A percentile compares a stretch with the other conserved stretches of the same genome.
Conservation (phyloP, 257 asterid genomes). For the Haberlea rhodopensis region DNA sequence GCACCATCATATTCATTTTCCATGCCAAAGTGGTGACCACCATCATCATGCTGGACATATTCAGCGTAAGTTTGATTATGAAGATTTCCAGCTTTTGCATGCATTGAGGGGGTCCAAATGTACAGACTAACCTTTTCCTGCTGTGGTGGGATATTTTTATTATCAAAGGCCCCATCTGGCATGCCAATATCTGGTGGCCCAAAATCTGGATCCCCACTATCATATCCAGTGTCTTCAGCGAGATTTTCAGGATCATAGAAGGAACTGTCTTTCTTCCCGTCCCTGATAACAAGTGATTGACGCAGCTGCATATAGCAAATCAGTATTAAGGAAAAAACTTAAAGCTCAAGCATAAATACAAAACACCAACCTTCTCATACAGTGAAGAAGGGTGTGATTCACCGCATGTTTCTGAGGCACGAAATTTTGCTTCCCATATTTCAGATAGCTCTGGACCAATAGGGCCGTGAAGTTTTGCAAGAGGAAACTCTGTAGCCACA, state of each 20-base stretch:
- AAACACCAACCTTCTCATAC: slow-evolving; percentile 66
- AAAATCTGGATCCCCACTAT: slow-evolving; percentile 60
- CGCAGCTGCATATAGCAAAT: slow-evolving; percentile 64
- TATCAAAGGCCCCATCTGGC: slow-evolving; percentile 41
- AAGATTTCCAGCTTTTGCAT: not conserved
- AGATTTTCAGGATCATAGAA: slow-evolving; percentile 35
- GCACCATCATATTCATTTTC: slow-evolving; percentile 36
- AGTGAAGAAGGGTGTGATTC: slow-evolving; percentile 44
- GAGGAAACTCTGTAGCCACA: slow-evolving; percentile 62
- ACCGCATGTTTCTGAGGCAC: slow-evolving; percentile 32
- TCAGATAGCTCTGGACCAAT: slow-evolving; percentile 54
- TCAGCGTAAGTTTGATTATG: slow-evolving; percentile 14
- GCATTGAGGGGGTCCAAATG: slow-evolving; percentile 8
- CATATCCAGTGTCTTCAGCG: slow-evolving; percentile 46
- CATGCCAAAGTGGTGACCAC: slow-evolving; percentile 27
- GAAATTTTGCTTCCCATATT: slow-evolving; percentile 62
- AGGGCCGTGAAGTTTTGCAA: slow-evolving; percentile 65
- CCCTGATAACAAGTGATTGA: slow-evolving; percentile 57
- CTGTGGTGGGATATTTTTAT: slow-evolving; percentile 35
- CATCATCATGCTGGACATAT: slow-evolving; percentile 47
- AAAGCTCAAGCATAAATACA: slow-evolving; percentile 23
- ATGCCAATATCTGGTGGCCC: slow-evolving; percentile 59
- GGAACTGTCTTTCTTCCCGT: slow-evolving; percentile 35
- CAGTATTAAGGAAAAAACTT: slow-evolving; percentile 21
- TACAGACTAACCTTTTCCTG: slow-evolving; percentile 50